Base-by-base conservation (phyloP, 2,329 filamentous ascomycete genomes). In the Bipolaris zeicola region DNA sequence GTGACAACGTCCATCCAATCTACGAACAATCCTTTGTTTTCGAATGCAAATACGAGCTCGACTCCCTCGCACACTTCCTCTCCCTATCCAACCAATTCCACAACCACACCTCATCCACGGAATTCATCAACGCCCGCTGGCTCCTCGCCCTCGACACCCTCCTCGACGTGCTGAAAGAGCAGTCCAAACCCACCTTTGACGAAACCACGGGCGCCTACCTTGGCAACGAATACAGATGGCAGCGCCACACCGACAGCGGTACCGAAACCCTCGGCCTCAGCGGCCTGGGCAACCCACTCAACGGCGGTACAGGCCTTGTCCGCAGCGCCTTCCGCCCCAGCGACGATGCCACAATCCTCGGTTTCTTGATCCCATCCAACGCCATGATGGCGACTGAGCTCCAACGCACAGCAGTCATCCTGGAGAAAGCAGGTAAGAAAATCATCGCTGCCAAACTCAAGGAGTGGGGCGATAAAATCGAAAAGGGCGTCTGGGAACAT, bases 31-130 rank as follows among this genome's bases (percentile, higher is more conserved):
- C 83, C 0, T 85, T 88, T 46, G 95, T 99, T 3, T 99, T 97
- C 64, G 95, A 99, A 77, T 99, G 95, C 85, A 99, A 99, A 78
- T 99, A 98, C 77, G 95, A 99, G 79, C 87, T 99, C 20, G 95
- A 99, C 78, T 97, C 93, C 7, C 82, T 99, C 0, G 95, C 93
- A 0, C 89, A 96, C 71, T 99, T 99, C 75, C 83, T 99, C 5
- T 87, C 90, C 0, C 79, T 99, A 2, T 86, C 84, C 16, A 97
- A 96, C 68, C 88, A 96, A 66, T 98, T 96, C 77, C 84, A 95
- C 77, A 86, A 89, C 37, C 84, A 91, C 70, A 96, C 92, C 0
- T 83, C 83, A 2, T 94, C 91, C 0, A 89, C 83, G 0, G 88
- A 89, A 1, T 97, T 96, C 72, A 72, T 98, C 36, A 93, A 85